These are phyloP conservation scores for Nicotiana otophora DNA, from an alignment of 257 asterid genomes.

Conservation along the genomic window DNA sequence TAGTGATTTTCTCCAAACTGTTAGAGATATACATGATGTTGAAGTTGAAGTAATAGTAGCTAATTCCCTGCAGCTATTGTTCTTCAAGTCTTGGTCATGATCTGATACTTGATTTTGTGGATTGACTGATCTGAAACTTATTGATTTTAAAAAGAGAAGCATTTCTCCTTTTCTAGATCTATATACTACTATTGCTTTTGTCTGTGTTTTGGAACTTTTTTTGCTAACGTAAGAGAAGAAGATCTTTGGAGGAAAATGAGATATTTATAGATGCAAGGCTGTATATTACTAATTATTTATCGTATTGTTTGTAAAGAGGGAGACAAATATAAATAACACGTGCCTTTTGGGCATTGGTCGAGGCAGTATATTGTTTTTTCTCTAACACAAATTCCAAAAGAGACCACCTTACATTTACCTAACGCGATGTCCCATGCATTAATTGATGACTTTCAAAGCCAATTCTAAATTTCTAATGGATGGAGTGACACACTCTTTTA, in stretches of 20 bases:
- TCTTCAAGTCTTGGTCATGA: slow-evolving; percentile 10
- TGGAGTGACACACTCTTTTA: not conserved
- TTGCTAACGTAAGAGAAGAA: slow-evolving; percentile 14
- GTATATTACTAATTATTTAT: not conserved
- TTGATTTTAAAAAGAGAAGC: slow-evolving; percentile 43
- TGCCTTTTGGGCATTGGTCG: slow-evolving; percentile 8
- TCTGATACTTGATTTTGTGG: slow-evolving; percentile 17
- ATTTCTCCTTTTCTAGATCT: slow-evolving; percentile 15
- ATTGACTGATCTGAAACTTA: slow-evolving; percentile 34
- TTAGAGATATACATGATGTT: slow-evolving; percentile 28
- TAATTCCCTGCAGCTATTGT: not conserved
- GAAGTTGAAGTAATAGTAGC: not conserved
- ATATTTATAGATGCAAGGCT: slow-evolving; percentile 14
- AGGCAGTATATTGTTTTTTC: not conserved
- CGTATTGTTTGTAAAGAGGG: not conserved
- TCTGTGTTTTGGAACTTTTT: not conserved
- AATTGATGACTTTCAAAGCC: not conserved
- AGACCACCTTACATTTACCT: not conserved
- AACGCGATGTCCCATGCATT: not conserved
- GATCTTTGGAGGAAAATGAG: not conserved
- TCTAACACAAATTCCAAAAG: not conserved
- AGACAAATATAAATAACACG: slow-evolving; percentile 5
- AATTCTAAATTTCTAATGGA: not conserved
- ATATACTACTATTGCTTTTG: not conserved
- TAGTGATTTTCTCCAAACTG: slow-evolving; percentile 85